These are phyloP conservation scores for Blastobotrys aristatus DNA, from an alignment of 1,139 yeast genomes.

Conservation along the genomic window DNA sequence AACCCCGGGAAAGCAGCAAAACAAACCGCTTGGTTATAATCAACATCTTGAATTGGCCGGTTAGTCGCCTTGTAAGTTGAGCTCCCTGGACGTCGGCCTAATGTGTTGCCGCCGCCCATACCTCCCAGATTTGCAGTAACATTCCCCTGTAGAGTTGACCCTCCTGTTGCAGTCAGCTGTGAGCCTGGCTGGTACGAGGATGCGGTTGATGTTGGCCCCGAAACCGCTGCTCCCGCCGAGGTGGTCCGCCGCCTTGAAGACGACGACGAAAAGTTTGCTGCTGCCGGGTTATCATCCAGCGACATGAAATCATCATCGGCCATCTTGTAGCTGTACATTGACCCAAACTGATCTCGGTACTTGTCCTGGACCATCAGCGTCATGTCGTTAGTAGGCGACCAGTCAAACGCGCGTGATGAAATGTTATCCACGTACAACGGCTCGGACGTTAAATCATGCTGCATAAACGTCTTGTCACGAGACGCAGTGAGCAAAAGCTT, in stretches of 20 bases:
- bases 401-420: slow-evolving; percentile 48
- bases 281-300: neutral
- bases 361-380: slow-evolving; percentile 38
- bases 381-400: slow-evolving; percentile 52
- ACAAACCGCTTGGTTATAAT: slow-evolving; percentile 15
- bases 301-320: slow-evolving; percentile 8
- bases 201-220: neutral
- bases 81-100: slow-evolving; percentile 10
- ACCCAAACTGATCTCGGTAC: slow-evolving; percentile 15
- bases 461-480: slow-evolving; percentile 49
- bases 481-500: slow-evolving; percentile 49
- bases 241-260: slow-evolving; percentile 6
- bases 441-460: slow-evolving; percentile 50
- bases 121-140: no score
- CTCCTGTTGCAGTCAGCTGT: no score
- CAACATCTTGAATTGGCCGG: slow-evolving; percentile 16
- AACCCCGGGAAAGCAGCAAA: slow-evolving; percentile 9
- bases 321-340: slow-evolving; percentile 11
- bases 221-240: slow-evolving; percentile 8
- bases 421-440: slow-evolving; percentile 51
- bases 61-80: slow-evolving; percentile 8
- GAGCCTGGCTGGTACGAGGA: neutral
- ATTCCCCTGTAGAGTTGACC: no score
- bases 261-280: neutral
- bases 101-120: neutral